Evolutionary conservation across 805 yeast genomes (phyloP).

Genomic region (Metschnikowia matae): DNA sequence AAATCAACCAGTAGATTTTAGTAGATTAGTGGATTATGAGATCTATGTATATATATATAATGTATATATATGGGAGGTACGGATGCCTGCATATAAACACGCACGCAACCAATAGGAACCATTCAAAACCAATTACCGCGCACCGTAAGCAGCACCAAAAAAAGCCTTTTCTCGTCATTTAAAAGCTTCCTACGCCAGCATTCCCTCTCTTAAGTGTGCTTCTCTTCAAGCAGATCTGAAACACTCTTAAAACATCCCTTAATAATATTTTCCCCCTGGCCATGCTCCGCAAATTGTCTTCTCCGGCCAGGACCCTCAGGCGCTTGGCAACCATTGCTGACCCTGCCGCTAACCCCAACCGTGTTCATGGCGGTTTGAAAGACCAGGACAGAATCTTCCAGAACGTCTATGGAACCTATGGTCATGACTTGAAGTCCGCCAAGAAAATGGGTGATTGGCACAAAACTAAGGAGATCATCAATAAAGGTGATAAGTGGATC

Average conservation of each 20-base stretch:
- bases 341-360: conserved; percentile 45
- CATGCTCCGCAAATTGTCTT: conserved; percentile 37
- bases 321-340: conserved; percentile 47
- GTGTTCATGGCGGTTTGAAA: conserved; percentile 67
- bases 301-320: conserved; percentile 22
- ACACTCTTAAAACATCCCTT: neutral
- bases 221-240: neutral
- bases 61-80: neutral
- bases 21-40: too few relatives aligned
- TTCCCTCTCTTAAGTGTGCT: neutral
- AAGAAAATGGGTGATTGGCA: conserved; percentile 87
- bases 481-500: conserved; percentile 87
- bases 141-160: conserved; percentile 7
- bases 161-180: conserved; percentile 5
- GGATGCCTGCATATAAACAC: neutral
- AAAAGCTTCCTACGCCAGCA: neutral
- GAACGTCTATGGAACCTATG: conserved; percentile 72
- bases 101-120: conserved; percentile 15
- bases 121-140: conserved; percentile 16
- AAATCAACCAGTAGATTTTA: too few relatives aligned
- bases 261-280: neutral
- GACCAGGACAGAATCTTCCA: conserved; percentile 88
- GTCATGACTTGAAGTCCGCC: conserved; percentile 70
- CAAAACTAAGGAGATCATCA: conserved; percentile 79
- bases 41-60: too few relatives aligned